Conservation (phyloP, 2,329 filamentous ascomycete species). For the Aspergillus amoenus region DNA sequence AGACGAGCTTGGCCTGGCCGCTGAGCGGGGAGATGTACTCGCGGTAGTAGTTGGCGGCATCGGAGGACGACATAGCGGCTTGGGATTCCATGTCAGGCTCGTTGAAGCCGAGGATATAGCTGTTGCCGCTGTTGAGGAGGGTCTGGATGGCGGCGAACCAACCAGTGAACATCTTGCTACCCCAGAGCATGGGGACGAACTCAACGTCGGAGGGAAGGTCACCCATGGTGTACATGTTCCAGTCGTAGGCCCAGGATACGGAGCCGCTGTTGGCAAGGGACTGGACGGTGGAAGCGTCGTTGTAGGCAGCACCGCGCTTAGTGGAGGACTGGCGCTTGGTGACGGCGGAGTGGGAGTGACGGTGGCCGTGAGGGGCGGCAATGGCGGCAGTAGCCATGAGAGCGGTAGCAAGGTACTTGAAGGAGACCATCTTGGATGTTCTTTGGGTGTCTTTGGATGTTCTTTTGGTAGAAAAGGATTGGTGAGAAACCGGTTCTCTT, state of each 20-base stretch:
- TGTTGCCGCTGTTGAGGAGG: slow-evolving; percentile 34
- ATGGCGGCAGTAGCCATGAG: slow-evolving; percentile 36
- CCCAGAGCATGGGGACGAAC: slow-evolving; percentile 49
- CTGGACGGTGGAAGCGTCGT: slow-evolving; percentile 33
- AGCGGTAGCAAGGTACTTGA: slow-evolving; percentile 34
- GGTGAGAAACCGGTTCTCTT: slow-evolving; percentile 23
- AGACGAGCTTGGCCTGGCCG: slow-evolving; percentile 40
- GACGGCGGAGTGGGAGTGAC: slow-evolving; percentile 2
- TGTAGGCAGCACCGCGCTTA: slow-evolving; percentile 42
- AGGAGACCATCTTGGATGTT: slow-evolving; percentile 37
- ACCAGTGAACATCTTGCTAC: slow-evolving; percentile 33
- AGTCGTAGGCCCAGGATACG: slow-evolving; percentile 49
- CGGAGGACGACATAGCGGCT: slow-evolving; percentile 37
- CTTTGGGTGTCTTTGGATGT: neutral
- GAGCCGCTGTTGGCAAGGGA: slow-evolving; percentile 29
- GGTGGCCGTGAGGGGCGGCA: slow-evolving; percentile 28
- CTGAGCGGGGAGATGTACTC: slow-evolving; percentile 40
- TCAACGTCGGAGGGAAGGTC: slow-evolving; percentile 35
- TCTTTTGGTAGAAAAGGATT: neutral
- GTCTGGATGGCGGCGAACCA: slow-evolving; percentile 37
- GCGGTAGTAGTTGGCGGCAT: slow-evolving; percentile 38
- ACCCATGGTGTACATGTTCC: slow-evolving; percentile 36
- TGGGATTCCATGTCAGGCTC: slow-evolving; percentile 45
- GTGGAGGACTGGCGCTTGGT: slow-evolving; percentile 19
- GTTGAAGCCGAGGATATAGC: slow-evolving; percentile 47